Evolutionary conservation across 371 early-diverging fungal species (phyloP).

Genomic region (Fennellomyces sp.): DNA sequence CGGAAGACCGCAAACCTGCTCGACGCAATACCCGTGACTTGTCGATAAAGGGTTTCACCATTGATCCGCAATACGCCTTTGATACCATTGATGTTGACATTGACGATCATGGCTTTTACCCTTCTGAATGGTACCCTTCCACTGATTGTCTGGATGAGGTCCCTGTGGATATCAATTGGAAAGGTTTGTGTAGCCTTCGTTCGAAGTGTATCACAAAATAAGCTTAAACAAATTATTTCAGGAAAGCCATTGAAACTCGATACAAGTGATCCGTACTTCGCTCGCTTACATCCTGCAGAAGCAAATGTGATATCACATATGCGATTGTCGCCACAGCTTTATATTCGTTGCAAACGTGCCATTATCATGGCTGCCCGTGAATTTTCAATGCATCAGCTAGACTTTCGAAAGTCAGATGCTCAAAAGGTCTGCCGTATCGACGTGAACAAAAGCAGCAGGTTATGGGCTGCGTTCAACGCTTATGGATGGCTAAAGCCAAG

Average conservation of each 20-base stretch:
- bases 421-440: conserved; percentile 73
- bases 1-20: conserved; percentile 2
- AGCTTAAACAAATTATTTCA: not conserved
- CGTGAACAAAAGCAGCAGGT: conserved; percentile 74
- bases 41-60: conserved; percentile 3
- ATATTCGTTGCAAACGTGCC: conserved; percentile 61
- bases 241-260: conserved; percentile 3
- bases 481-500: conserved; percentile 54
- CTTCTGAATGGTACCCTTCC: conserved; percentile 16
- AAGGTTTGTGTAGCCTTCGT: conserved; percentile 12
- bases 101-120: conserved; percentile 17
- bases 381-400: conserved; percentile 26
- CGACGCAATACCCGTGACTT: conserved; percentile 11
- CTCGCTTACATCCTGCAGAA: conserved; percentile 56
- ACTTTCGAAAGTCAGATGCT: conserved; percentile 71
- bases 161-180: conserved; percentile 24
- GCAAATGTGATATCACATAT: conserved; percentile 60
- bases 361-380: conserved; percentile 58
- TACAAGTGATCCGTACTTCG: conserved; percentile 32
- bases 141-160: conserved; percentile 16
- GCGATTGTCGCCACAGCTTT: conserved; percentile 64
- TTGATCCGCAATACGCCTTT: conserved; percentile 1
- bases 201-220: not conserved
- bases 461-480: conserved; percentile 65
- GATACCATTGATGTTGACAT: conserved; percentile 22